These are phyloP conservation scores for Crithidia mellificae DNA, from an alignment of 208 protist genomes.

Conservation along the genomic window DNA sequence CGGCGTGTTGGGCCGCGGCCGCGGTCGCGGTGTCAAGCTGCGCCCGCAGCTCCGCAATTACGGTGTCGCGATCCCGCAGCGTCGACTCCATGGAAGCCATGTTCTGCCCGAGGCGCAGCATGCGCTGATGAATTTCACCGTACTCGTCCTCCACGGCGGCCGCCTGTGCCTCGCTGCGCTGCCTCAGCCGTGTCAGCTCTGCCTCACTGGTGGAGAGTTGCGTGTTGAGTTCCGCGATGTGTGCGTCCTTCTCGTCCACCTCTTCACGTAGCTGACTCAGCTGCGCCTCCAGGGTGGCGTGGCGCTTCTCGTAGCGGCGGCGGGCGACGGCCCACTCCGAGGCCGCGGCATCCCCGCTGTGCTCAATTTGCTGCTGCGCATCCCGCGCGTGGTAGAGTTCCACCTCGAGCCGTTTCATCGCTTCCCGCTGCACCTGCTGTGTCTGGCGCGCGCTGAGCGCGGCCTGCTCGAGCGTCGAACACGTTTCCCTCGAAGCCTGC, in stretches of 20 bases:
- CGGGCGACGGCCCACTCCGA: slow-evolving; percentile 18
- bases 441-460: slow-evolving; percentile 35
- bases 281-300: slow-evolving; percentile 32
- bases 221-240: slow-evolving; percentile 25
- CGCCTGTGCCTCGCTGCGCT: slow-evolving; percentile 25
- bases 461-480: slow-evolving; percentile 31
- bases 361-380: slow-evolving; percentile 21
- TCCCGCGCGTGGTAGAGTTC: slow-evolving; percentile 62
- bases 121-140: slow-evolving; percentile 30
- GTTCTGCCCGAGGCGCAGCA: slow-evolving; percentile 33
- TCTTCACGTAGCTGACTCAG: slow-evolving; percentile 23
- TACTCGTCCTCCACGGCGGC: slow-evolving; percentile 31
- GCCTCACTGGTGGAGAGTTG: slow-evolving; percentile 7
- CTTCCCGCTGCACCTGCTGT: slow-evolving; percentile 41
- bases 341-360: background rate
- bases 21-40: slow-evolving; percentile 20
- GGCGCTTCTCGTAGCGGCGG: slow-evolving; percentile 25
- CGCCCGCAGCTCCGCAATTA: slow-evolving; percentile 27
- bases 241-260: slow-evolving; percentile 25
- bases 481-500: slow-evolving; percentile 20
- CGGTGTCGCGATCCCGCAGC: slow-evolving; percentile 25
- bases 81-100: slow-evolving; percentile 32
- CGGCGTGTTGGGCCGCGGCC: background rate
- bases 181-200: slow-evolving; percentile 30
- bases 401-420: slow-evolving; percentile 41